A percentile compares a stretch with the other conserved stretches of the same genome.
phyloP scores from a whole-genome alignment of 352 stramenopile genomes.

The Thalassiosira mediterranea region DNA sequence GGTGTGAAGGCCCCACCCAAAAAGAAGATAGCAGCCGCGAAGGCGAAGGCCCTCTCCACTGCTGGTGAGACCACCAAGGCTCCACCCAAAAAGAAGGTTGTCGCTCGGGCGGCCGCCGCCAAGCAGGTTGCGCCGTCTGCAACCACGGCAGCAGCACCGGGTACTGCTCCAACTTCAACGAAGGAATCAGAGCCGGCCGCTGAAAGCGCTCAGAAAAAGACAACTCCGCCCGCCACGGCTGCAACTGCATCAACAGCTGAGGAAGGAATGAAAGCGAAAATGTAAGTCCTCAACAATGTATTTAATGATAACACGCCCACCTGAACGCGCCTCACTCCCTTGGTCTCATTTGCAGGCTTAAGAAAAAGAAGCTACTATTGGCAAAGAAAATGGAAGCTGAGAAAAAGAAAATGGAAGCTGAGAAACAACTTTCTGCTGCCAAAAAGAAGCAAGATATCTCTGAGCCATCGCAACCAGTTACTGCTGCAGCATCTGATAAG shows the following conservation, averaged over 20 bases:
- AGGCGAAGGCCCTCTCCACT: slow-evolving; percentile 1
- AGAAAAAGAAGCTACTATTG: no score
- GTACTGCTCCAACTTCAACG: slow-evolving; percentile 42
- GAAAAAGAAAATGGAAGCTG: slow-evolving; percentile 11
- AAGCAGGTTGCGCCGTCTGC: slow-evolving; percentile 9
- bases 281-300: no score
- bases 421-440: no score
- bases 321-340: no score
- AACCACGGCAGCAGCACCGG: slow-evolving; percentile 20
- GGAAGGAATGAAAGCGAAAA: slow-evolving; percentile 5
- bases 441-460: no score
- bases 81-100: slow-evolving; percentile 16
- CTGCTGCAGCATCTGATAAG: no score
- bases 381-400: no score
- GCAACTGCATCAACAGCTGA: neutral
- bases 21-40: slow-evolving; percentile 12
- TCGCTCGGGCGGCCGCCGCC: neutral
- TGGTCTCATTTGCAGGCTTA: no score
- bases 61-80: slow-evolving; percentile 12
- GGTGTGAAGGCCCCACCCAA: neutral
- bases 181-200: no score
- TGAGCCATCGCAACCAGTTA: no score
- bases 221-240: slow-evolving; percentile 1
- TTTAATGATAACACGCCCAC: no score
- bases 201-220: no score